Conservation (phyloP, 805 yeast genomes). For the Diddensiella transvaalensis region DNA sequence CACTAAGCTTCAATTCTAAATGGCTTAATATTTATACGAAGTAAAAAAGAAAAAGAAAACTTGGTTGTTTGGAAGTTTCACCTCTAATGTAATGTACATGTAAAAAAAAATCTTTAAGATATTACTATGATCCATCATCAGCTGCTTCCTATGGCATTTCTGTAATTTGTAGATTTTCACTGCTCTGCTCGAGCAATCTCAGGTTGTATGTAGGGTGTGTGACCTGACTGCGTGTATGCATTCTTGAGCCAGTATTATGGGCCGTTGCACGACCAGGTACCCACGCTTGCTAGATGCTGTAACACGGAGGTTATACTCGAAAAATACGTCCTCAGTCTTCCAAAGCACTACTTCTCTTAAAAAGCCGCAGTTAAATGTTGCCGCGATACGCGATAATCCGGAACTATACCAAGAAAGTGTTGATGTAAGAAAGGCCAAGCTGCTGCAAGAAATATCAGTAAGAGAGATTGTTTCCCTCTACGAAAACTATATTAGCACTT, state of each 20-base stretch:
- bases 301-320: neutral
- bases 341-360: conserved; percentile 16
- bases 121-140: neutral
- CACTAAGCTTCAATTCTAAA: conserved; percentile 91
- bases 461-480: conserved; percentile 27
- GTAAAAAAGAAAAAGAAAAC: conserved; percentile 3
- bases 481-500: conserved; percentile 18
- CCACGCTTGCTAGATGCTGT: neutral
- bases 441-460: conserved; percentile 19
- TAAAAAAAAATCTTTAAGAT: neutral
- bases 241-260: too few relatives aligned
- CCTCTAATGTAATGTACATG: conserved; percentile 7
- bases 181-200: neutral
- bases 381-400: conserved; percentile 12
- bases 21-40: neutral
- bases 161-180: neutral
- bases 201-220: neutral
- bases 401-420: conserved; percentile 25
- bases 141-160: too few relatives aligned
- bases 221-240: too few relatives aligned
- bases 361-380: conserved; percentile 22
- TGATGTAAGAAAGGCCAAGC: conserved; percentile 22
- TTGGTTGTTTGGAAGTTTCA: conserved; percentile 1
- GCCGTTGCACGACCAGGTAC: neutral
- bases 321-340: neutral